Evolutionary conservation across 2,329 filamentous ascomycete species (phyloP).

Genomic region (Hymenoscyphus occultus): DNA sequence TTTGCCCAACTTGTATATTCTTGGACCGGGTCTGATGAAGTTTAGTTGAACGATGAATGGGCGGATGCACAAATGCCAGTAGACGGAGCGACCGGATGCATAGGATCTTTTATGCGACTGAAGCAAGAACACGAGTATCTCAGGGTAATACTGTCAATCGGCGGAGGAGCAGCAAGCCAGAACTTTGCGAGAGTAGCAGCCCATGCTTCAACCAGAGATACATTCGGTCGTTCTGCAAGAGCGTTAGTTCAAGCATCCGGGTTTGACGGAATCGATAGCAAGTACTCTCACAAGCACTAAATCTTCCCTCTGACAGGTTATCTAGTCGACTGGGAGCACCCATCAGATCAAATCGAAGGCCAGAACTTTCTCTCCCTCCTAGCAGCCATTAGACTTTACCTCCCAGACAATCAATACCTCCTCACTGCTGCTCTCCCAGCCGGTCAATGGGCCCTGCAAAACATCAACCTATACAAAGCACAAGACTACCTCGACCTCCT

Average conservation of each 20-base stretch:
- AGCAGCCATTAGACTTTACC: constrained; percentile 59
- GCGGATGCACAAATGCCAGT: constrained; percentile 71
- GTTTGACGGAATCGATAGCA: constrained; percentile 75
- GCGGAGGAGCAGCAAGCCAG: constrained; percentile 63
- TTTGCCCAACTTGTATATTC: background rate
- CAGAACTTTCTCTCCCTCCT: constrained; percentile 68
- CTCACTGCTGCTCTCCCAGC: constrained; percentile 72
- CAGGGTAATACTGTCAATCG: constrained; percentile 74
- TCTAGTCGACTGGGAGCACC: constrained; percentile 81
- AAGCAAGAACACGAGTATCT: constrained; percentile 69
- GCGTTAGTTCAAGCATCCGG: constrained; percentile 68
- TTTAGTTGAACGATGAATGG: constrained; percentile 74
- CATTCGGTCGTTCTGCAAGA: constrained; percentile 66
- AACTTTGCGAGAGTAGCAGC: constrained; percentile 67
- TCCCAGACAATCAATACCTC: constrained; percentile 67
- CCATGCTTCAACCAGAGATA: constrained; percentile 58
- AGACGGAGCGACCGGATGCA: constrained; percentile 66
- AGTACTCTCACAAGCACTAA: constrained; percentile 29
- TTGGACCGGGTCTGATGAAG: constrained; percentile 16
- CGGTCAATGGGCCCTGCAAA: constrained; percentile 60
- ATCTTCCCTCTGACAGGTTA: background rate
- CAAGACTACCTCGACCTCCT: constrained; percentile 68
- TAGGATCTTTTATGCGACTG: constrained; percentile 70
- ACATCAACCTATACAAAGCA: constrained; percentile 64
- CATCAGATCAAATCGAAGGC: constrained; percentile 62